A percentile compares a stretch with the other conserved stretches of the same genome.
phyloP scores from a whole-genome alignment of 345 rosid species.

The Populus alba region DNA sequence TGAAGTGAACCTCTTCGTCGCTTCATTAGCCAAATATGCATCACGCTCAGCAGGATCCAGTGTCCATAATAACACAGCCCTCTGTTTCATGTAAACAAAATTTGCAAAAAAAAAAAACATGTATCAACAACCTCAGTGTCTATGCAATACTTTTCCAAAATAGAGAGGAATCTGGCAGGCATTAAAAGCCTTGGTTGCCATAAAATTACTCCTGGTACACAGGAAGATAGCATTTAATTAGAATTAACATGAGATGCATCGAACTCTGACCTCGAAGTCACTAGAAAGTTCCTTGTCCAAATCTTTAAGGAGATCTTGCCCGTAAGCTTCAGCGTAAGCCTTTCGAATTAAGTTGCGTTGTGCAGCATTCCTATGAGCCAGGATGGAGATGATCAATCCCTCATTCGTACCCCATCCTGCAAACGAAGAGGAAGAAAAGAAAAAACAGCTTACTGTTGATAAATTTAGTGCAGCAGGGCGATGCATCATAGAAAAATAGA shows the following conservation, averaged over 20 bases:
- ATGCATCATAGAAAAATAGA: not conserved
- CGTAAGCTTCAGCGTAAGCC: conserved; percentile 58
- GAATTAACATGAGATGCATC: not conserved
- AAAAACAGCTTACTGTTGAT: not conserved
- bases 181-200: not conserved
- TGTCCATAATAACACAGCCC: conserved; percentile 65
- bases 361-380: conserved; percentile 74
- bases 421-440: not conserved
- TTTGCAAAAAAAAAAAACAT: not conserved
- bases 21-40: conserved; percentile 71
- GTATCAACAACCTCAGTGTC: not conserved
- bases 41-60: conserved; percentile 76
- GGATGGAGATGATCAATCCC: conserved; percentile 60
- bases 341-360: conserved; percentile 63
- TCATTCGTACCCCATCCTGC: conserved; percentile 98
- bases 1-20: conserved; percentile 63
- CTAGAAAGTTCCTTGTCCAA: conserved; percentile 73
- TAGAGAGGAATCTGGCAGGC: not conserved
- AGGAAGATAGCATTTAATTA: not conserved
- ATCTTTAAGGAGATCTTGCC: conserved; percentile 71
- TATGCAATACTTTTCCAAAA: not conserved
- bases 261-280: conserved; percentile 79
- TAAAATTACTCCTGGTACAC: not conserved
- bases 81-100: conserved; percentile 35
- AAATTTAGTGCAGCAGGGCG: not conserved